Conservation (phyloP, 345 rosid genomes). For the Crucihimalaya himalaica region DNA sequence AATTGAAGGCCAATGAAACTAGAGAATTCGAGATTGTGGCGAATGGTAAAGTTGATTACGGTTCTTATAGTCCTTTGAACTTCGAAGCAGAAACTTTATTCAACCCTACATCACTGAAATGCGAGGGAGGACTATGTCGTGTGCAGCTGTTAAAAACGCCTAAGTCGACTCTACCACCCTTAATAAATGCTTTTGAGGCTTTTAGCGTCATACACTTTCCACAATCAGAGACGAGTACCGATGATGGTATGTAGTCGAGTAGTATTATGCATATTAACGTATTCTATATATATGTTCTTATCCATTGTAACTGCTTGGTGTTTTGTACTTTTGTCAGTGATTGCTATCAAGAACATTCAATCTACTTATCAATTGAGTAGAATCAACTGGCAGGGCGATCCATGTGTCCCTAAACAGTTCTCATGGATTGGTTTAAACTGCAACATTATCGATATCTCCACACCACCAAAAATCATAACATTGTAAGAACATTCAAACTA, state of each 20-base stretch:
- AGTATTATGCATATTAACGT: neutral
- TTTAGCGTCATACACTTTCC: constrained; percentile 19
- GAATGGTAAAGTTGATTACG: constrained; percentile 17
- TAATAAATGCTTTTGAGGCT: constrained; percentile 35
- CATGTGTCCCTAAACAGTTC: constrained; percentile 39
- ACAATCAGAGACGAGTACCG: constrained; percentile 30
- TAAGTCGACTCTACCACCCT: constrained; percentile 34
- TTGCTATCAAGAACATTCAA: constrained; percentile 48
- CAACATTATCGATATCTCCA: constrained; percentile 11
- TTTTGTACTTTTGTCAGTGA: too few relatives aligned
- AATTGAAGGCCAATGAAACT: constrained; percentile 30
- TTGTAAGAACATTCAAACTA: constrained; percentile 42
- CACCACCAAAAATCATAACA: constrained; percentile 45
- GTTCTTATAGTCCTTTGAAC: constrained; percentile 11
- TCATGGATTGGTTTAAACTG: constrained; percentile 48
- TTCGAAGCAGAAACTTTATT: neutral
- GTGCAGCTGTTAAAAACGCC: constrained; percentile 8
- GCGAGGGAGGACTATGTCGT: constrained; percentile 16
- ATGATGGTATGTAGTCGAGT: constrained; percentile 33
- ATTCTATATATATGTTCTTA: too few relatives aligned
- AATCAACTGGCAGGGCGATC: constrained; percentile 56
- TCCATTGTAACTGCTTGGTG: too few relatives aligned
- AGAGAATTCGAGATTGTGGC: constrained; percentile 28
- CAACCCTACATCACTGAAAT: neutral
- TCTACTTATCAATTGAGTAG: constrained; percentile 33